phyloP scores from a whole-genome alignment of 108 stramenopile genomes.

The Pseudonitzschia delicatissima region DNA sequence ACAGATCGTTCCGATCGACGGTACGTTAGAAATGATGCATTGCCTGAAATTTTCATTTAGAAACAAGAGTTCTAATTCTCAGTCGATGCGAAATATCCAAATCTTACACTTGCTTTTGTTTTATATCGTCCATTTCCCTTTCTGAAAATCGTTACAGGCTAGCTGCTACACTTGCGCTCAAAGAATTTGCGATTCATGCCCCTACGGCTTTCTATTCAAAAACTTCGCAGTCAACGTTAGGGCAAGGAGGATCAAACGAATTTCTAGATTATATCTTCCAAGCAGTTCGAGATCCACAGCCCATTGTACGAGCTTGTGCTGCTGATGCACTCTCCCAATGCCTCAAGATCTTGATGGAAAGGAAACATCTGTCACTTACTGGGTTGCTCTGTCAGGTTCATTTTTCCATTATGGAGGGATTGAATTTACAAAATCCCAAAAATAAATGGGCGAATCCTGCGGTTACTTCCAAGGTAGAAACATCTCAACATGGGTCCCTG shows the following conservation, averaged over 20 bases:
- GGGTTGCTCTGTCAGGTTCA: constrained; percentile 70
- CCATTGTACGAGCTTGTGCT: constrained; percentile 88
- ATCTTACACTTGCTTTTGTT: not conserved
- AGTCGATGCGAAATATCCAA: too few species aligned
- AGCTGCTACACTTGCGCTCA: constrained; percentile 83
- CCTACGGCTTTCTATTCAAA: constrained; percentile 89
- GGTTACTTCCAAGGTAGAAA: constrained; percentile 35
- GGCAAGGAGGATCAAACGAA: constrained; percentile 71
- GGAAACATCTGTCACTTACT: constrained; percentile 61
- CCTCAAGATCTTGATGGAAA: constrained; percentile 72
- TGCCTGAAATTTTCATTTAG: not conserved
- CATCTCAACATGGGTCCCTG: constrained; percentile 86
- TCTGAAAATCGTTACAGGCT: constrained; percentile 41
- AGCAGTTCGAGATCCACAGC: constrained; percentile 77
- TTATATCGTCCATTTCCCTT: not conserved
- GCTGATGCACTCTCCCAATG: constrained; percentile 88
- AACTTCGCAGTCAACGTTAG: constrained; percentile 60
- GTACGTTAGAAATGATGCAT: constrained; percentile 25
- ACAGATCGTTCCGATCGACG: constrained; percentile 73
- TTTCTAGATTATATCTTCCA: constrained; percentile 88
- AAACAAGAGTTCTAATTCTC: too few species aligned
- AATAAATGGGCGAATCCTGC: constrained; percentile 27
- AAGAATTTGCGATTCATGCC: constrained; percentile 88
- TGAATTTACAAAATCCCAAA: constrained; percentile 34
- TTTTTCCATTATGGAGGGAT: constrained; percentile 67